A percentile compares a stretch with the other conserved stretches of the same genome.
Evolutionary conservation across 352 stramenopile genomes (phyloP).

Genomic region (Globisporangium carolinianum): DNA sequence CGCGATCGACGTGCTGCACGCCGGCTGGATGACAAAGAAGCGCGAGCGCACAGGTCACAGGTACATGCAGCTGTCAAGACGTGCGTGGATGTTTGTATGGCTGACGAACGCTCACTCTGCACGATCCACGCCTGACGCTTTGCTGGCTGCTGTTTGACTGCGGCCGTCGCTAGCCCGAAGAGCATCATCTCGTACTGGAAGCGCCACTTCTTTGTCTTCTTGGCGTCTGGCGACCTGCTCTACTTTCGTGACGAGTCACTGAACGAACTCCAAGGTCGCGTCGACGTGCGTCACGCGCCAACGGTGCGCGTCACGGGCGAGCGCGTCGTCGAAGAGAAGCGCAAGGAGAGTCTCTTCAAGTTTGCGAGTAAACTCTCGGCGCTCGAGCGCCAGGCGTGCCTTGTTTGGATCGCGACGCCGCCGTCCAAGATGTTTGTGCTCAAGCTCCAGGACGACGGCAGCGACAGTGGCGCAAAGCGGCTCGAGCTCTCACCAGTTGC

Average conservation of each 20-base stretch:
- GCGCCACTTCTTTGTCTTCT: slow-evolving; percentile 71
- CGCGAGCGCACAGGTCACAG: slow-evolving; percentile 65
- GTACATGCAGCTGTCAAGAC: background rate
- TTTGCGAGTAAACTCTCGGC: slow-evolving; percentile 50
- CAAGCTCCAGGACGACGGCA: slow-evolving; percentile 57
- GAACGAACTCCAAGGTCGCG: slow-evolving; percentile 59
- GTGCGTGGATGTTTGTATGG: no score
- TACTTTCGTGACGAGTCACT: slow-evolving; percentile 77
- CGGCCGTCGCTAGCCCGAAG: slow-evolving; percentile 22
- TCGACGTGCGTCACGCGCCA: slow-evolving; percentile 70
- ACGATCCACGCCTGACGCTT: no score
- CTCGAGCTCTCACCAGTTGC: slow-evolving; percentile 52
- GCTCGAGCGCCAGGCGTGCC: slow-evolving; percentile 51
- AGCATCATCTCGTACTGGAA: slow-evolving; percentile 86
- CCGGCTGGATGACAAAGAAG: slow-evolving; percentile 68
- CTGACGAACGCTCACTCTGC: no score
- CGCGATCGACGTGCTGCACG: slow-evolving; percentile 60
- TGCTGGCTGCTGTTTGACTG: background rate
- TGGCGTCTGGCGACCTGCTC: slow-evolving; percentile 63
- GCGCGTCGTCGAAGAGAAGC: slow-evolving; percentile 64
- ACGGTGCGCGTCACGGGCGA: slow-evolving; percentile 75
- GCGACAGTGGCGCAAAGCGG: slow-evolving; percentile 14
- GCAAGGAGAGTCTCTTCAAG: slow-evolving; percentile 70
- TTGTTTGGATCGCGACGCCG: slow-evolving; percentile 79
- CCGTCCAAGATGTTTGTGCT: slow-evolving; percentile 83